Percentiles rank a stretch among this genome's conserved stretches.
These are phyloP conservation scores for Glaciozyma martinii DNA, from an alignment of 768 basidiomycete species.

Conservation along the genomic window DNA sequence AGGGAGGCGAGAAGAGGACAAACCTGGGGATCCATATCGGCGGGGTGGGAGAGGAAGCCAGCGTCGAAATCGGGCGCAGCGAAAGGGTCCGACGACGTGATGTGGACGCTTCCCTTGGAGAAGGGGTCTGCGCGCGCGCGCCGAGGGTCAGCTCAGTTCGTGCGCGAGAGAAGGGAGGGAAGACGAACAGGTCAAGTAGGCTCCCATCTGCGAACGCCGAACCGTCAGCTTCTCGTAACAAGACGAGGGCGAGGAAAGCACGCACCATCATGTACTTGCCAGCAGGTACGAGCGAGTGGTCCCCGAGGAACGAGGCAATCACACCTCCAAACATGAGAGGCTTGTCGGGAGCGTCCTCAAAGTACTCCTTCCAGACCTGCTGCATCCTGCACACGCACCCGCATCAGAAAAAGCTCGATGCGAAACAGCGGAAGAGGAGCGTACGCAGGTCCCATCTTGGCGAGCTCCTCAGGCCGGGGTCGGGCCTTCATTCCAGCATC, in stretches of 20 bases:
- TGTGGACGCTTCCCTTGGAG: constrained; percentile 27
- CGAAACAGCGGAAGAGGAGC: background rate
- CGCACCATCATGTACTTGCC: constrained; percentile 38
- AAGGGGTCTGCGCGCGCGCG: constrained; percentile 17
- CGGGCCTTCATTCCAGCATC: constrained; percentile 69
- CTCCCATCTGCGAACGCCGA: background rate
- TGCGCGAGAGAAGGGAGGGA: constrained; percentile 1
- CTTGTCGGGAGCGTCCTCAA: constrained; percentile 71
- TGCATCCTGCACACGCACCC: constrained; percentile 32
- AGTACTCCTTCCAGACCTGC: constrained; percentile 54
- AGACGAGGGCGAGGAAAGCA: background rate
- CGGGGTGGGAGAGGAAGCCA: constrained; percentile 24
- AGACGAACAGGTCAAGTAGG: background rate
- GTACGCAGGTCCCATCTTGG: constrained; percentile 64
- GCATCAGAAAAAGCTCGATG: background rate
- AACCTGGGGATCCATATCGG: constrained; percentile 21
- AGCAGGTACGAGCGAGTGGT: constrained; percentile 60
- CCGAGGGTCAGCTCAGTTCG: constrained; percentile 2
- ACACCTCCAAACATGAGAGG: constrained; percentile 52
- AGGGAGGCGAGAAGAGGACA: constrained; percentile 5
- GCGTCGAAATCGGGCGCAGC: constrained; percentile 19
- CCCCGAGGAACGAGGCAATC: constrained; percentile 44
- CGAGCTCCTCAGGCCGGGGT: constrained; percentile 57
- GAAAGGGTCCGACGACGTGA: constrained; percentile 25
- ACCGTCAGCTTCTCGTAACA: constrained; percentile 7